These are phyloP conservation scores for Bassia scoparia DNA, from an alignment of 148 eudicot genomes.

Conservation along the genomic window DNA sequence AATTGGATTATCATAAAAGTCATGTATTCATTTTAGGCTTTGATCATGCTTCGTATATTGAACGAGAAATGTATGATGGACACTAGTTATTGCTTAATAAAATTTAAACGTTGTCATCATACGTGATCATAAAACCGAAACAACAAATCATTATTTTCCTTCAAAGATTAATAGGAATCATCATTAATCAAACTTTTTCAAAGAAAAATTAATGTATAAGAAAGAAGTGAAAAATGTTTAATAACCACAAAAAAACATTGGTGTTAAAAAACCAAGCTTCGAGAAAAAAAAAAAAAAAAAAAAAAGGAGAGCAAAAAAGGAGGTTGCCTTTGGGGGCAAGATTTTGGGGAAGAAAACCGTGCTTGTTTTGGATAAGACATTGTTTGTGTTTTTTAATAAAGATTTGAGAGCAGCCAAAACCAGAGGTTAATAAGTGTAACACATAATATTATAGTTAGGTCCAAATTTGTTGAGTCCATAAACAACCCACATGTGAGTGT, in stretches of 20 bases:
- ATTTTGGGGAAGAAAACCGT: constrained; percentile 31
- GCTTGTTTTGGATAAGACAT: constrained; percentile 39
- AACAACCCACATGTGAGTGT: no score
- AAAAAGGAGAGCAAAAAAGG: constrained; percentile 18
- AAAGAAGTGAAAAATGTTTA: not conserved
- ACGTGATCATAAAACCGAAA: no score
- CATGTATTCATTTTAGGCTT: no score
- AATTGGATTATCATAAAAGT: no score
- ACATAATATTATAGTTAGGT: constrained; percentile 2
- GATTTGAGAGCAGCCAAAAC: constrained; percentile 23
- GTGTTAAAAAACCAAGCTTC: constrained; percentile 2
- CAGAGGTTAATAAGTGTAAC: no score
- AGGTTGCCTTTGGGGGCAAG: constrained; percentile 25
- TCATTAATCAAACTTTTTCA: not conserved
- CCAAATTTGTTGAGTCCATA: constrained; percentile 1
- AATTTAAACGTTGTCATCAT: no score
- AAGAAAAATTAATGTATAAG: not conserved
- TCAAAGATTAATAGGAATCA: no score
- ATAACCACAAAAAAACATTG: not conserved
- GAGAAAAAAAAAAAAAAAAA: constrained; percentile 13
- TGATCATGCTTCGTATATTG: no score
- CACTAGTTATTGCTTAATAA: no score
- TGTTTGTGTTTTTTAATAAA: constrained; percentile 1
- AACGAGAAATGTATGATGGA: no score
- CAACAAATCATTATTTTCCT: no score